Conservation (phyloP, 768 basidiomycete genomes). For the Dendrothele bispora region DNA sequence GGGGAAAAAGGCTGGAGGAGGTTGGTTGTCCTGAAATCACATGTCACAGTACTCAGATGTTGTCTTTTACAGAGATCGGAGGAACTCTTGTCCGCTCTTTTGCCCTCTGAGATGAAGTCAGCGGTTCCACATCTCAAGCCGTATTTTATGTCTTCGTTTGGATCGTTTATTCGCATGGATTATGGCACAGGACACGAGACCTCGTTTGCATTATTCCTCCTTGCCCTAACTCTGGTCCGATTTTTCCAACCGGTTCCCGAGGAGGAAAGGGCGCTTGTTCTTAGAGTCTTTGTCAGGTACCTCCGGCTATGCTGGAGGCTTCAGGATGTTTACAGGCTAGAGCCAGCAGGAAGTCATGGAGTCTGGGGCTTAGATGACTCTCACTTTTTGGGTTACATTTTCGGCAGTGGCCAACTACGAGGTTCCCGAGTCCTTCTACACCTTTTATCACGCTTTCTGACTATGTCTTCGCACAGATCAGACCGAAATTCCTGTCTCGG, state of each 20-base stretch:
- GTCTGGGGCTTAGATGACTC: slow-evolving; percentile 98
- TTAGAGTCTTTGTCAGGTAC: slow-evolving; percentile 77
- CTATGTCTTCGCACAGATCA: slow-evolving; percentile 47
- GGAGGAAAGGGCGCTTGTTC: slow-evolving; percentile 60
- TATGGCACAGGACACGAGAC: slow-evolving; percentile 98
- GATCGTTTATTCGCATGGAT: slow-evolving; percentile 88
- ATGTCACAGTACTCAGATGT: slow-evolving; percentile 4
- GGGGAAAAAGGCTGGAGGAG: slow-evolving; percentile 78
- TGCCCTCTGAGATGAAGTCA: slow-evolving; percentile 42
- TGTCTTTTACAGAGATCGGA: slow-evolving; percentile 48
- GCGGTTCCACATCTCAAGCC: slow-evolving; percentile 70
- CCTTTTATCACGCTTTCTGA: slow-evolving; percentile 10
- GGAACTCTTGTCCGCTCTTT: slow-evolving; percentile 44
- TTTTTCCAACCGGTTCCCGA: slow-evolving; percentile 56
- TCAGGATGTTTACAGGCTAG: slow-evolving; percentile 86
- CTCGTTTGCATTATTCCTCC: slow-evolving; percentile 78
- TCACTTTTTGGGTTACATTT: slow-evolving; percentile 84
- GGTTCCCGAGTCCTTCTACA: slow-evolving; percentile 37
- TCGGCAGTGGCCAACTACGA: slow-evolving; percentile 88
- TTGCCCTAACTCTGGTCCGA: slow-evolving; percentile 68
- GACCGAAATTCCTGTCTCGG: slow-evolving; percentile 59
- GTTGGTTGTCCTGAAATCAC: slow-evolving; percentile 34
- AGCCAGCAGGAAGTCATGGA: slow-evolving; percentile 96
- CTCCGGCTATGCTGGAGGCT: slow-evolving; percentile 79
- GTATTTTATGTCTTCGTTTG: slow-evolving; percentile 82